Evolutionary conservation across 2,329 filamentous ascomycete species (phyloP), one percentile per base, ranked within the genome.

Genomic region (Ceratocystis lukuohia): DNA sequence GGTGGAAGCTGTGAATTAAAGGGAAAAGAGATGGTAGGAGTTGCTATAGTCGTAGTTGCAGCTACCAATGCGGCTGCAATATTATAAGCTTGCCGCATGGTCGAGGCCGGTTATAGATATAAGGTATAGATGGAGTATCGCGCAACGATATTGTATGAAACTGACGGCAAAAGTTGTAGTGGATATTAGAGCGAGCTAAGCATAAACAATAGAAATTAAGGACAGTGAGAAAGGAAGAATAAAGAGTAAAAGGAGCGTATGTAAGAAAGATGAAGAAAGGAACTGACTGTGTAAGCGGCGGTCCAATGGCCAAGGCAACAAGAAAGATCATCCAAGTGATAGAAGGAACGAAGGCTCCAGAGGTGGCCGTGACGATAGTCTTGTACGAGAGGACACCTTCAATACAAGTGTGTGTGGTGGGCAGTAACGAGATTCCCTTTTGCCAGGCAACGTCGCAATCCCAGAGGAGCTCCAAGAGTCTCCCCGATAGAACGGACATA

Each of bases 1-100:
- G 88, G 87, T 41, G 91, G 91, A 0, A 95, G 81, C 74, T 96
- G 91, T 1, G 89, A 86, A 75, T 94, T 95, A 74, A 96, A 80
- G 0, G 91, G 91, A 71, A 92, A 93, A 61, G 79, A 76, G 61
- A 80, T 72, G 28, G 74, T 71, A 10, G 82, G 82, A 20, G 74
- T 72, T 64, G 76, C 74, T 46, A 67, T 69, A n/a, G 73, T 74
- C 44, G 75, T 70, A 33, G 69, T 70, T 50, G 73, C 48, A 66
- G 77, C 68, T 5, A 28, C 44, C 45, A 65, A 44, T 71, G 68
- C 61, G 76, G 69, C 68, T 71, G 64, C 68, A 70, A 67, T 71
- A 72, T 64, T 68, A 69, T 66, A 66, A 70, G 10, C 20, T 10
- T 28, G 53, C n/a, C 56, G 44, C 64, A 68, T 66, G 30, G 28